Base-by-base conservation (phyloP, 2,329 filamentous ascomycete genomes). In the Ilyonectria mors-panacis region DNA sequence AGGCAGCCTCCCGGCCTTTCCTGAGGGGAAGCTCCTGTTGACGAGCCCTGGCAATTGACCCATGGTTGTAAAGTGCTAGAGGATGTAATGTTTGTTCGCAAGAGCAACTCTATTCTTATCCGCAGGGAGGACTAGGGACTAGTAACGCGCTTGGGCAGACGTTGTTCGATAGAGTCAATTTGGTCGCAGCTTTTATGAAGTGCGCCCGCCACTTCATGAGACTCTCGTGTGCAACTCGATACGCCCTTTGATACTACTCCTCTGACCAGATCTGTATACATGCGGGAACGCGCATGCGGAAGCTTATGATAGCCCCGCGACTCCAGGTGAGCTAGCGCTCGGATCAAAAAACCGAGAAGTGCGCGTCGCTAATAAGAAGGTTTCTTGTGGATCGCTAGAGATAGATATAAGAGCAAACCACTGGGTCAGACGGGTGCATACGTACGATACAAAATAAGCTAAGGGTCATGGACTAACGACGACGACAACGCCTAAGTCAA, bases 21-120 rank as follows among this genome's bases (percentile, higher is more conserved):
- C 75, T 65, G 50, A 77, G 23, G 63, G 75, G 73, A 51, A 77
- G 73, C 48, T 72, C 65, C 48, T 68, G 65, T n/a, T 3, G 64
- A 63, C 44, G 59, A 42, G 8, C 44, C 61, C 28, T 70, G 59
- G 21, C 66, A 50, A 74, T 63, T 1, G 73, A 75, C 73, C 73
- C 73, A 76, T 75, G 48, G 28, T 66, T 33, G 37, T 4, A 10
- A 4, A 23, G 44, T 37, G 35, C n/a, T 53, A 48, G 39, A 44
- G 15, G 19, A 48, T 26, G 23, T 19, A 17, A 7, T 28, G 39
- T n/a, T 21, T 42, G 4, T 45, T 17, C 10, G n/a, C 13, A 39
- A 19, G 15, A 15, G 13, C 17, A 12, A n/a, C 13, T 13, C 21
- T 33, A 30, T 42, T 21, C 45, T 19, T 28, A 48, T 26, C 21